Evolutionary conservation across 129 eudicot genomes (phyloP).

Genomic region (Dittrichia graveolens): DNA sequence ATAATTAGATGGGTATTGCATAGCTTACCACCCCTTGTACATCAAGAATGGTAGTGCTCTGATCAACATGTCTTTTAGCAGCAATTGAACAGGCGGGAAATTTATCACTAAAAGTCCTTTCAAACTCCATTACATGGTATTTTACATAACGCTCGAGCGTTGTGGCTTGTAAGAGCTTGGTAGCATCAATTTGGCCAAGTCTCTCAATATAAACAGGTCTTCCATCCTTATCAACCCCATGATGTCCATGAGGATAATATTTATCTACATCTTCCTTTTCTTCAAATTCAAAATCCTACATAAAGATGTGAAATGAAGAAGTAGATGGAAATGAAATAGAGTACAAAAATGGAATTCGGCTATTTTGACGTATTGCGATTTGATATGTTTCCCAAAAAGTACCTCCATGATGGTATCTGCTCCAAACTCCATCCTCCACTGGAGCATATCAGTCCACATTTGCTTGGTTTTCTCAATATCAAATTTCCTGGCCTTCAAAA

Average conservation of each 20-base stretch:
- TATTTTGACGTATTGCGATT: background rate
- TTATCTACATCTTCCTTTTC: slow-evolving; percentile 80
- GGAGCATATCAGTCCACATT: slow-evolving; percentile 95
- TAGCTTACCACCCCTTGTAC: slow-evolving; percentile 96
- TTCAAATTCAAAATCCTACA: slow-evolving; percentile 78
- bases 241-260: slow-evolving; percentile 97
- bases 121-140: slow-evolving; percentile 91
- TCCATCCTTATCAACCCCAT: slow-evolving; percentile 97
- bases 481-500: slow-evolving; percentile 91
- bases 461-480: slow-evolving; percentile 90
- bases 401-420: slow-evolving; percentile 85
- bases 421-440: slow-evolving; percentile 95
- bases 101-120: slow-evolving; percentile 79
- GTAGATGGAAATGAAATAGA: background rate
- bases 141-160: slow-evolving; percentile 86
- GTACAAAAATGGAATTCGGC: background rate
- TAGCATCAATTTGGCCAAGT: slow-evolving; percentile 84
- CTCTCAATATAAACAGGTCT: slow-evolving; percentile 86
- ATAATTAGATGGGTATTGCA: background rate
- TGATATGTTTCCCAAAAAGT: slow-evolving; percentile 4
- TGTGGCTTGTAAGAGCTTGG: slow-evolving; percentile 86
- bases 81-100: slow-evolving; percentile 95
- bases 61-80: slow-evolving; percentile 82
- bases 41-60: slow-evolving; percentile 96
- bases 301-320: background rate